Conservation (phyloP, 306 rosid species). For the Lathyrus tuberosus region DNA sequence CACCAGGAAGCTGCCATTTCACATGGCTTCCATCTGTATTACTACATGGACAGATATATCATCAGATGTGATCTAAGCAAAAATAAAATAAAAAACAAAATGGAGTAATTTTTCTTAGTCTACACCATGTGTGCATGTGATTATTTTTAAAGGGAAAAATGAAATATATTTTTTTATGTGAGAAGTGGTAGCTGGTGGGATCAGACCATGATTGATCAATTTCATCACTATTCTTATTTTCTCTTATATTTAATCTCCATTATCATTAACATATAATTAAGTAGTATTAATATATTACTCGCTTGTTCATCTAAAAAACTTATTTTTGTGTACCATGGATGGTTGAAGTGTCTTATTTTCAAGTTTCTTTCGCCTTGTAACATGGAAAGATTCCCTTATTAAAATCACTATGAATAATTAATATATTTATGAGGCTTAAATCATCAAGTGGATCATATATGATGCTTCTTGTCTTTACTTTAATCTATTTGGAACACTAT, state of each 20-base stretch:
- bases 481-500: background rate
- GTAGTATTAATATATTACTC: background rate
- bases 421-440: slow-evolving; percentile 43
- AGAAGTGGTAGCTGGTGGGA: slow-evolving; percentile 65
- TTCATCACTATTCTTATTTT: slow-evolving; percentile 62
- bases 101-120: slow-evolving; percentile 33
- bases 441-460: slow-evolving; percentile 43
- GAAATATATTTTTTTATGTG: background rate
- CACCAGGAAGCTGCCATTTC: slow-evolving; percentile 75
- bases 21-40: slow-evolving; percentile 67
- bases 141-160: slow-evolving; percentile 38
- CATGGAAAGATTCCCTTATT: slow-evolving; percentile 84
- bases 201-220: slow-evolving; percentile 59
- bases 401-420: slow-evolving; percentile 53
- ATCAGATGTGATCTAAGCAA: slow-evolving; percentile 42
- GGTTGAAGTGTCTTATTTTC: slow-evolving; percentile 61
- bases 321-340: slow-evolving; percentile 34
- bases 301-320: slow-evolving; percentile 35
- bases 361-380: slow-evolving; percentile 55
- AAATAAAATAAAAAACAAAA: slow-evolving; percentile 3
- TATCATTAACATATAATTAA: slow-evolving; percentile 33
- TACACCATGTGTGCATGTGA: slow-evolving; percentile 76
- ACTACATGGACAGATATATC: slow-evolving; percentile 33
- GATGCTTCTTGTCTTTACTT: slow-evolving; percentile 44
- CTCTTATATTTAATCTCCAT: slow-evolving; percentile 38